These are phyloP conservation scores for Sporisorium scitamineum DNA, from an alignment of 1,284 basidiomycete genomes.

Conservation along the genomic window DNA sequence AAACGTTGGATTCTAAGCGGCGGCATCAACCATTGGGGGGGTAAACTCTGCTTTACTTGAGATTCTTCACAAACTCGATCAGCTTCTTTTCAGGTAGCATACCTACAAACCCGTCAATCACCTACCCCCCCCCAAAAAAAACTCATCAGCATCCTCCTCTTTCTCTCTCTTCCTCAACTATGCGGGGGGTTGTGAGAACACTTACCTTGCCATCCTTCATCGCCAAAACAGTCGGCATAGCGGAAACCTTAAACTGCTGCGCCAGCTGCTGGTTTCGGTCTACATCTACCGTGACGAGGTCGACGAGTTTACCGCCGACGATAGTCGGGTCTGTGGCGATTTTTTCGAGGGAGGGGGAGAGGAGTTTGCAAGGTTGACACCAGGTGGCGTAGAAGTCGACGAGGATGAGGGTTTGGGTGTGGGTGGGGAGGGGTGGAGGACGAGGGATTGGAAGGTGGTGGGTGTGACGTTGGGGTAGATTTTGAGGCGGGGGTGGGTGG, in stretches of 20 bases:
- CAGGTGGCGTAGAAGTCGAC: constrained; percentile 62
- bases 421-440: constrained; percentile 17
- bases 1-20: too few relatives aligned
- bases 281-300: constrained; percentile 57
- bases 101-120: constrained; percentile 50
- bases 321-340: constrained; percentile 36
- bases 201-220: constrained; percentile 55
- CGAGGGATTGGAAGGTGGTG: constrained; percentile 21
- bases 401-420: constrained; percentile 38
- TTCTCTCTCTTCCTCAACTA: too few relatives aligned
- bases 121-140: too few relatives aligned
- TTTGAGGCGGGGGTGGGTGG: background rate
- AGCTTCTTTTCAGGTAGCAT: constrained; percentile 56
- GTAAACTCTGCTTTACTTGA: constrained; percentile 24
- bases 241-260: constrained; percentile 45
- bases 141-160: too few relatives aligned
- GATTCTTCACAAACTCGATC: constrained; percentile 52
- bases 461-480: constrained; percentile 34
- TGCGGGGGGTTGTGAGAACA: background rate
- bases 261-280: constrained; percentile 53
- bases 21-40: too few relatives aligned
- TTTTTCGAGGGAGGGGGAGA: constrained; percentile 52
- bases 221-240: constrained; percentile 59
- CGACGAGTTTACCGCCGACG: constrained; percentile 39
- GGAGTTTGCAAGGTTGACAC: constrained; percentile 63